These are phyloP conservation scores for Cardiospermum halicacabum DNA, from an alignment of 345 rosid genomes.

Conservation along the genomic window DNA sequence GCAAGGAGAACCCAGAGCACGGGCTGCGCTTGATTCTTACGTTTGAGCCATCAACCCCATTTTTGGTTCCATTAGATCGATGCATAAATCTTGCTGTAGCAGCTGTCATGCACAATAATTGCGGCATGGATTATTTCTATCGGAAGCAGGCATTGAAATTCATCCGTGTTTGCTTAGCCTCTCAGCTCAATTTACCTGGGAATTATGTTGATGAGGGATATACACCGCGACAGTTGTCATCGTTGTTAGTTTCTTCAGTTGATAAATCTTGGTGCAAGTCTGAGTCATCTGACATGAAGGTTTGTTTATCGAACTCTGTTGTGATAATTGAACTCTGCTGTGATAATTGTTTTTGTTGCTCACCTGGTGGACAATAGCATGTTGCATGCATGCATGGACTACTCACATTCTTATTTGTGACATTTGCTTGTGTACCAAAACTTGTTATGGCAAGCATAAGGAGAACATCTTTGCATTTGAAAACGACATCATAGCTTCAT, in stretches of 20 bases:
- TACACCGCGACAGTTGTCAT: conserved; percentile 59
- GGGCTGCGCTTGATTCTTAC: conserved; percentile 95
- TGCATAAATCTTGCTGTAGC: conserved; percentile 94
- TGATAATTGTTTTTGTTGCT: conserved; percentile 1
- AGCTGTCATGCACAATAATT: conserved; percentile 65
- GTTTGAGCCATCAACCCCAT: conserved; percentile 92
- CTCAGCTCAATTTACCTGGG: conserved; percentile 97
- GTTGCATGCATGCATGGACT: neutral
- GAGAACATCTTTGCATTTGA: neutral
- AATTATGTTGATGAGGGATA: conserved; percentile 66
- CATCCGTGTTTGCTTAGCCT: conserved; percentile 81
- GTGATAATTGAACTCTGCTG: neutral
- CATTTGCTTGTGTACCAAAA: neutral
- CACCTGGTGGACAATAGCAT: neutral
- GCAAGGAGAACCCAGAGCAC: conserved; percentile 98
- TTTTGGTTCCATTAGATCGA: conserved; percentile 90
- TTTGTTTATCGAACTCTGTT: conserved; percentile 18
- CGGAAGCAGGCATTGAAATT: conserved; percentile 85
- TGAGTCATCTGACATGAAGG: conserved; percentile 83
- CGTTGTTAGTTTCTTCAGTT: conserved; percentile 55
- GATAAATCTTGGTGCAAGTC: conserved; percentile 71
- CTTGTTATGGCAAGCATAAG: neutral
- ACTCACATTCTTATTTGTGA: neutral
- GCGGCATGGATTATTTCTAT: conserved; percentile 70
- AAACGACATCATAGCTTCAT: neutral